phyloP scores from a whole-genome alignment of 306 rosid genomes.

The apple (Malus domestica) region DNA sequence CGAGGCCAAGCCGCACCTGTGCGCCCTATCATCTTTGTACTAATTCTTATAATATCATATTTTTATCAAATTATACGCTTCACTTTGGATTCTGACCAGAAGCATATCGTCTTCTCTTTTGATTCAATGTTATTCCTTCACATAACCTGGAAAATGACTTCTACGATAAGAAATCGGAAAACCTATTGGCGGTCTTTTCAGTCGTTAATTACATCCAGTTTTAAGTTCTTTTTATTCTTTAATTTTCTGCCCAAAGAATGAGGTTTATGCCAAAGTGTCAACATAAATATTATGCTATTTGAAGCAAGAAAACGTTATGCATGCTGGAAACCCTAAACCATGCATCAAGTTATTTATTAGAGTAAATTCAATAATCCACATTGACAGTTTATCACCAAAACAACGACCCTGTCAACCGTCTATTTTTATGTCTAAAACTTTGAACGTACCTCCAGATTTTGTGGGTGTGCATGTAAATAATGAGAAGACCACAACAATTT shows the following conservation, averaged over 20 bases:
- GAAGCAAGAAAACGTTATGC: background rate
- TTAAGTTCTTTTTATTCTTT: background rate
- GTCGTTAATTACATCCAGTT: too few species aligned
- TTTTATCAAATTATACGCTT: background rate
- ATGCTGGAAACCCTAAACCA: background rate
- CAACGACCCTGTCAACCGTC: conserved; percentile 23
- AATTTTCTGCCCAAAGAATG: background rate
- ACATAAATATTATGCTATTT: background rate
- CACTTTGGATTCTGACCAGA: background rate
- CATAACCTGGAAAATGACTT: too few species aligned
- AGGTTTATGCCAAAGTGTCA: background rate
- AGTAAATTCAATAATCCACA: background rate
- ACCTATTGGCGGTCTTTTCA: too few species aligned
- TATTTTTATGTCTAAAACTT: conserved; percentile 4
- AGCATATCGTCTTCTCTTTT: background rate
- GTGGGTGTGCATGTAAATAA: background rate
- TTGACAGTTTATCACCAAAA: background rate
- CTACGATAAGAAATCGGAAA: too few species aligned
- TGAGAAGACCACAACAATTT: conserved; percentile 9
- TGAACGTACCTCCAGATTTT: conserved; percentile 16
- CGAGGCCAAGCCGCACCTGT: background rate
- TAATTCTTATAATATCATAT: background rate
- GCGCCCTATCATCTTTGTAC: background rate
- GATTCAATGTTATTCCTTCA: background rate
- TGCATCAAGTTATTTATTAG: background rate